Evolutionary conservation across 2,329 filamentous ascomycete species (phyloP).

Genomic region (Fusarium tricinctum): DNA sequence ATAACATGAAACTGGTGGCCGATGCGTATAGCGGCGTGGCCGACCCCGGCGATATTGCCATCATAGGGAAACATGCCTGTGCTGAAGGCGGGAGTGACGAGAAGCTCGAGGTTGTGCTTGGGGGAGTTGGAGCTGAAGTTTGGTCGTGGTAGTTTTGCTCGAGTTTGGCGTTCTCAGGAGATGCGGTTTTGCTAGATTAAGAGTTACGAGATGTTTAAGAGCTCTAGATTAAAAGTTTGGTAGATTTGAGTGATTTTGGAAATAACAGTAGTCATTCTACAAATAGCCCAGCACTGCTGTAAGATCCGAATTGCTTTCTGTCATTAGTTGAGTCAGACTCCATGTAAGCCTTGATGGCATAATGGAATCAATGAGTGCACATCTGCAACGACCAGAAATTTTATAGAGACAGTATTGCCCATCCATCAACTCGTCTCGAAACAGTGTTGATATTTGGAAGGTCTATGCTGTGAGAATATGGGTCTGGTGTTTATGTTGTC

Average conservation of each 20-base stretch:
- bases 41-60: constrained; percentile 64
- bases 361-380: too few relatives aligned
- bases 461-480: too few relatives aligned
- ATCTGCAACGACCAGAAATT: neutral
- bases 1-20: constrained; percentile 58
- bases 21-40: constrained; percentile 71
- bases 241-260: neutral
- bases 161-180: constrained; percentile 11
- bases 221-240: neutral
- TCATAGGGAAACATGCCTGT: constrained; percentile 7
- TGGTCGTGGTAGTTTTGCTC: constrained; percentile 40
- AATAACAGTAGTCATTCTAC: neutral
- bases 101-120: constrained; percentile 39
- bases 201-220: constrained; percentile 1
- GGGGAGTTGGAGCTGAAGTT: constrained; percentile 45
- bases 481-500: too few relatives aligned
- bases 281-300: neutral
- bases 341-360: neutral
- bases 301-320: neutral
- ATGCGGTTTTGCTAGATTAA: constrained; percentile 14
- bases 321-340: neutral
- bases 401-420: neutral
- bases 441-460: neutral
- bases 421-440: neutral
- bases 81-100: neutral